Evolutionary conservation across 2,329 filamentous ascomycete species (phyloP).

Genomic region (Phaeomoniella chlamydospora): DNA sequence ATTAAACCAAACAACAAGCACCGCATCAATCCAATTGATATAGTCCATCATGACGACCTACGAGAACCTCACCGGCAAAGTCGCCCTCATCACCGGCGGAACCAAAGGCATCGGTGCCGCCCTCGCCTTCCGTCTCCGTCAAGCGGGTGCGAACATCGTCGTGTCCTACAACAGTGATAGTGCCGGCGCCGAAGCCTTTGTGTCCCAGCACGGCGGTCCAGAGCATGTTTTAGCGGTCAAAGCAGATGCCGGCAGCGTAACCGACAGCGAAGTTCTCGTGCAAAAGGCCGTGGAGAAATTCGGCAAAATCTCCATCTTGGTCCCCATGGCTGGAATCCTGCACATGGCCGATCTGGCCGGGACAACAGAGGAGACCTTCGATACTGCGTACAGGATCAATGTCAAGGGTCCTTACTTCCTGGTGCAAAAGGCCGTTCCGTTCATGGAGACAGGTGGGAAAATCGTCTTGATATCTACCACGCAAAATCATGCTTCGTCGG

Average conservation of each 20-base stretch:
- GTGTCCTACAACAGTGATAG: constrained; percentile 44
- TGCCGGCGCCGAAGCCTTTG: constrained; percentile 38
- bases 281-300: constrained; percentile 32
- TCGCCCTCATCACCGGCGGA: constrained; percentile 25
- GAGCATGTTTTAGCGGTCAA: constrained; percentile 36
- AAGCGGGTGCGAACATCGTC: constrained; percentile 27
- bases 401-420: constrained; percentile 45
- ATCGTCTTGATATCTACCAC: constrained; percentile 39
- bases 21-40: too few relatives aligned
- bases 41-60: too few relatives aligned
- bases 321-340: constrained; percentile 41
- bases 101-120: constrained; percentile 25
- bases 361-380: constrained; percentile 37
- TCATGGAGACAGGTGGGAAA: constrained; percentile 34
- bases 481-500: constrained; percentile 19
- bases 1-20: too few relatives aligned
- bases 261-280: constrained; percentile 35
- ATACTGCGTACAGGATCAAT: constrained; percentile 35
- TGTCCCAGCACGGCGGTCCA: constrained; percentile 29
- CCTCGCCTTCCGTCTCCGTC: constrained; percentile 20
- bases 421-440: constrained; percentile 33
- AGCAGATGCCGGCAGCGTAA: constrained; percentile 36
- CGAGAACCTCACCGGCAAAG: constrained; percentile 9
- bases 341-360: constrained; percentile 33
- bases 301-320: constrained; percentile 43